phyloP scores from a whole-genome alignment of 148 eudicot species.

The Salicornia ramosissima region DNA sequence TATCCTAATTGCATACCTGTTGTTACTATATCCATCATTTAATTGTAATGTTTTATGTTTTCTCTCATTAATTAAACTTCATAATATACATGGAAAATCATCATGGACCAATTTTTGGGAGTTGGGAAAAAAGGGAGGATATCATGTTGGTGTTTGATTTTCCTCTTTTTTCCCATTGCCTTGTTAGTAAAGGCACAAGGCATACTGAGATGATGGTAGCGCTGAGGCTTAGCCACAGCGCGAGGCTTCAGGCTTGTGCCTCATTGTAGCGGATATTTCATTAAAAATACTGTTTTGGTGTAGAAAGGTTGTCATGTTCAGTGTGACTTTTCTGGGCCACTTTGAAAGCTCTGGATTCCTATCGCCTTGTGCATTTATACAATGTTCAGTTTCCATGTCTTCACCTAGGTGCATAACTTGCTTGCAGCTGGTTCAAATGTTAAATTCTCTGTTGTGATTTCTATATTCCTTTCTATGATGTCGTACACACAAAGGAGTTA shows the following conservation, averaged over 20 bases:
- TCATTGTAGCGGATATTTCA: too few relatives aligned
- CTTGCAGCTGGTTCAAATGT: background rate
- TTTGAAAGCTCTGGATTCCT: too few relatives aligned
- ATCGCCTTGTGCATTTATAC: too few relatives aligned
- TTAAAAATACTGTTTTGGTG: too few relatives aligned
- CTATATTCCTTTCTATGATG: background rate
- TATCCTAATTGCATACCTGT: background rate
- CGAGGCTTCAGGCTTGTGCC: too few relatives aligned
- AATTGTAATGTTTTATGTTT: too few relatives aligned
- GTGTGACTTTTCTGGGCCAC: too few relatives aligned
- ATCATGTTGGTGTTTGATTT: too few relatives aligned
- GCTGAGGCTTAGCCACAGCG: too few relatives aligned
- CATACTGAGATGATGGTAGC: too few relatives aligned
- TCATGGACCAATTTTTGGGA: background rate
- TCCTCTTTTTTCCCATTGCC: background rate
- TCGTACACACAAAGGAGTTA: background rate
- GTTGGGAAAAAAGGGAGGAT: background rate
- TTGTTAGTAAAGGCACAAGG: background rate
- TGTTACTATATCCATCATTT: too few relatives aligned
- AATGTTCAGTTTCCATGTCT: background rate
- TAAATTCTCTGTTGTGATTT: background rate
- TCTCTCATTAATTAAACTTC: background rate
- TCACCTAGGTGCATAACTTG: background rate
- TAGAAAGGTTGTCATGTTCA: too few relatives aligned
- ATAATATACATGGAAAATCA: background rate